Evolutionary conservation across 2,329 filamentous ascomycete species (phyloP), one percentile per base, ranked within the genome.

Genomic region (Paraconiothyrium sp.): DNA sequence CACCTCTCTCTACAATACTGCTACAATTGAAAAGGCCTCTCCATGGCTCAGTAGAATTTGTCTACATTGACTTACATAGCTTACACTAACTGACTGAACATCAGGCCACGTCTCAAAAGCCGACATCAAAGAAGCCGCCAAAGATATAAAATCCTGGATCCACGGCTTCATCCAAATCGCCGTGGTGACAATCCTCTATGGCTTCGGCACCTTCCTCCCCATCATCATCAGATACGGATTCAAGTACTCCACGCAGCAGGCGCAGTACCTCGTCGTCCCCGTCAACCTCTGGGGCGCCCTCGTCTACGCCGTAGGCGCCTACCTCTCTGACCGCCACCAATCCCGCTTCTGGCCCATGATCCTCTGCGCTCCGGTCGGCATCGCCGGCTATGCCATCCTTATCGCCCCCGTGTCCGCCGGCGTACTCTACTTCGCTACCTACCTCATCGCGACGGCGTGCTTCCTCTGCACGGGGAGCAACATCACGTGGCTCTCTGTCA

Each of bases 171-270:
- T 78, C 16, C 79, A 81, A 55, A 80, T 82, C 59, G 72, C 70
- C 9, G 75, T 78, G 4, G 76, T 80, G 9, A 80, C 78, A 0
- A 77, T 80, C 13, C 61, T 80, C 10, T 81, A 80, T 48, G 78
- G 78, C 7, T 81, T 81, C 43, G 75, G 79, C 3, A 81, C 79
- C 0, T 82, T 82, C 52, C 65, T 82, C 1, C 80, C 79, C 0
- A 79, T 81, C 51, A 81, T 81, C 52, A 80, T 81, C 50, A 76
- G 77, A 22, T 73, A 80, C 20, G 72, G 74, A 2, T 80, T 81
- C 59, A 69, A 78, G 24, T 80, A 78, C 57, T 77, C 77, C 1
- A 78, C 77, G 0, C 71, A 79, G 11, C 74, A 81, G 69, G 67
- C 71, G 14, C 72, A 74, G 63, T 81, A 81, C 55, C 69, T 81